Percentiles rank a stretch among this genome's conserved stretches.
These are phyloP conservation scores for Trichocladium uniseriatum DNA, from an alignment of 495 filamentous ascomycete genomes.

Conservation along the genomic window DNA sequence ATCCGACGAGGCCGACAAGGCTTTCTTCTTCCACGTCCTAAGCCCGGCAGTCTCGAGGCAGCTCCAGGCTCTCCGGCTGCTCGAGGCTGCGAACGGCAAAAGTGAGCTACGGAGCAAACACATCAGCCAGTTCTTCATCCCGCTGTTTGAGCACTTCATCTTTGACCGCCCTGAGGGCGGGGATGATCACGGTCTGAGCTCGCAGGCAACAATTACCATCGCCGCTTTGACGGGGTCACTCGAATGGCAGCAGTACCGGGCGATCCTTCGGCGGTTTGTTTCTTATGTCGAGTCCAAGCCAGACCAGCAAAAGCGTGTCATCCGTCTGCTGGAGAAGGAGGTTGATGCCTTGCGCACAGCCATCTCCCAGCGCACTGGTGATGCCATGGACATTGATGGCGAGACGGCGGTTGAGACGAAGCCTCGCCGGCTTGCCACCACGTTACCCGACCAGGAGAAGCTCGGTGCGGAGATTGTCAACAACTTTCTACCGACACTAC, in stretches of 20 bases:
- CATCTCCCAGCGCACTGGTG: slow-evolving; percentile 35
- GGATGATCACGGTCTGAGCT: slow-evolving; percentile 72
- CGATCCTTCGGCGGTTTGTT: slow-evolving; percentile 69
- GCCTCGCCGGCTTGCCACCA: slow-evolving; percentile 44
- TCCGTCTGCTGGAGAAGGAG: slow-evolving; percentile 70
- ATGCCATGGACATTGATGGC: slow-evolving; percentile 33
- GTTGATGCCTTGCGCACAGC: slow-evolving; percentile 60
- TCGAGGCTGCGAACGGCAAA: slow-evolving; percentile 55
- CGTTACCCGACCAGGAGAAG: slow-evolving; percentile 60
- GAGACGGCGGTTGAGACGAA: slow-evolving; percentile 10
- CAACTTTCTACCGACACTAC: slow-evolving; percentile 65
- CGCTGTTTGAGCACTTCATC: slow-evolving; percentile 86
- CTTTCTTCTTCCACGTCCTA: slow-evolving; percentile 86
- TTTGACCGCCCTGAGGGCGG: slow-evolving; percentile 70
- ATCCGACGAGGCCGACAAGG: slow-evolving; percentile 67
- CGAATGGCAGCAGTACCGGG: slow-evolving; percentile 86
- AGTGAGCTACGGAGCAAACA: slow-evolving; percentile 61
- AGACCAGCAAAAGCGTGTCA: slow-evolving; percentile 75
- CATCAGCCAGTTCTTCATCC: slow-evolving; percentile 78
- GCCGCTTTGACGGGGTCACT: slow-evolving; percentile 62
- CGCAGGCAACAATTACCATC: slow-evolving; percentile 69
- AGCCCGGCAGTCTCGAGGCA: slow-evolving; percentile 87
- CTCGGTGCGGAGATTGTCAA: slow-evolving; percentile 63
- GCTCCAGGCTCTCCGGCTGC: slow-evolving; percentile 67
- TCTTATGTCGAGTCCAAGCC: slow-evolving; percentile 71